Base-by-base conservation (phyloP, 768 basidiomycete species). In the Agaricus subrufescens region DNA sequence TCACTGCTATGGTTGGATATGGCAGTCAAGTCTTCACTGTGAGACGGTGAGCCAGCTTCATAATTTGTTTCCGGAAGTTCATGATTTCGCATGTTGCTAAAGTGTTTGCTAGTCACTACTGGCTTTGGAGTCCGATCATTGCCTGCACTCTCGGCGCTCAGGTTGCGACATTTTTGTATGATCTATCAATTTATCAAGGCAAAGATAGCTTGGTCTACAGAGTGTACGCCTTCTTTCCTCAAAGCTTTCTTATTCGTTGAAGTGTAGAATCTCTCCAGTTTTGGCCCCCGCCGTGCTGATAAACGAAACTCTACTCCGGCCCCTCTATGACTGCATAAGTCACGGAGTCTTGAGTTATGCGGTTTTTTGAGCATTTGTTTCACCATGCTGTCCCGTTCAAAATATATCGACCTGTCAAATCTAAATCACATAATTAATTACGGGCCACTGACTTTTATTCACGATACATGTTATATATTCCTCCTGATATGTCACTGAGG, bases 1-100 rank as follows among this genome's bases (percentile, higher is more conserved):
- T 87, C 60, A 86, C 83, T 3, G 75, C 86, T 4, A 84, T 86
- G 80, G 84, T 79, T 5, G 87, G 87, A 6, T 89, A 86, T 58
- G 85, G 85, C 23, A 68, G 54, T 31, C 60, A 62, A n/a, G 76
- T 77, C 10, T 76, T 61, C 58, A 69, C 65, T n/a, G 72, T 67
- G 58, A 64, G 73, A 58, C 66, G 69, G 73, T 79, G 46, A 80
- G 66, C 15, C 11, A 43, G 15, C 43, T 1, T 10, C 31, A 4
- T 30, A 4, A n/a, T 52, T 31, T 23, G 14, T 12, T 34, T 34
- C 34, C 8, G 7, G 31, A 31, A 6, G 19, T 19, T 25, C 6
- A n/a, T 25, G 40, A 11, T 9, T 23, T 1, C 8, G 14, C 14
- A 39, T 12, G 29, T 46, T 31, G 43, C 27, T 52, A 3, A 54